phyloP scores from a whole-genome alignment of 176 grass and related monocot genomes.

The Tillandsia leiboldiana region DNA sequence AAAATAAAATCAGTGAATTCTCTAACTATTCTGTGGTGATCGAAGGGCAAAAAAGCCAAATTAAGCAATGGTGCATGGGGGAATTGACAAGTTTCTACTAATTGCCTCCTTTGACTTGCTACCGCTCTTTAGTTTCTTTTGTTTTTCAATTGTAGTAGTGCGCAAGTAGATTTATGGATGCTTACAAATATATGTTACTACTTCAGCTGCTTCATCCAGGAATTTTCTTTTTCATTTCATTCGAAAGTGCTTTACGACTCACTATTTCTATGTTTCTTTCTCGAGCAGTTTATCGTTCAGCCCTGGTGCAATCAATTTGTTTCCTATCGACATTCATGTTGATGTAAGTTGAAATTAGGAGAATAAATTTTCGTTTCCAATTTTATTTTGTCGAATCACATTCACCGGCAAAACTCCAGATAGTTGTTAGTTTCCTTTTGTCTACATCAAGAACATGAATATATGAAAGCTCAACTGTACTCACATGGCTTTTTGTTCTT shows the following conservation, averaged over 20 bases:
- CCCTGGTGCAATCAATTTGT: conserved; percentile 76
- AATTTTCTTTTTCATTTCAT: too few relatives aligned
- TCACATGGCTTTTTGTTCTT: too few relatives aligned
- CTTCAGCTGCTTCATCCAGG: background rate
- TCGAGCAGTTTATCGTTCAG: conserved; percentile 86
- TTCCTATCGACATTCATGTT: conserved; percentile 83
- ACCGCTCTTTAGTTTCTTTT: background rate
- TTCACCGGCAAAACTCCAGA: background rate
- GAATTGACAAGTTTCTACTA: background rate
- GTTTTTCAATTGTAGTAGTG: background rate
- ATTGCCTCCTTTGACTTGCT: background rate
- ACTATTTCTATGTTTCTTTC: conserved; percentile 6
- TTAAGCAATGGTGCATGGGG: background rate
- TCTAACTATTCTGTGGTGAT: too few relatives aligned
- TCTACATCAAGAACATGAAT: too few relatives aligned
- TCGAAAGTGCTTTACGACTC: background rate
- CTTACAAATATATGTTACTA: background rate
- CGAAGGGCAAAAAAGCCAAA: background rate
- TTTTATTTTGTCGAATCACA: conserved; percentile 2
- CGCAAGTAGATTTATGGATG: background rate
- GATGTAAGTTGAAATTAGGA: conserved; percentile 47
- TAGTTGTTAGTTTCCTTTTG: background rate
- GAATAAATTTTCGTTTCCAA: conserved; percentile 10
- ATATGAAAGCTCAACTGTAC: too few relatives aligned
- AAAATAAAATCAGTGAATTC: too few relatives aligned